Conservation (phyloP, 78 protist genomes). For the Tieghemostelium lacteum region DNA sequence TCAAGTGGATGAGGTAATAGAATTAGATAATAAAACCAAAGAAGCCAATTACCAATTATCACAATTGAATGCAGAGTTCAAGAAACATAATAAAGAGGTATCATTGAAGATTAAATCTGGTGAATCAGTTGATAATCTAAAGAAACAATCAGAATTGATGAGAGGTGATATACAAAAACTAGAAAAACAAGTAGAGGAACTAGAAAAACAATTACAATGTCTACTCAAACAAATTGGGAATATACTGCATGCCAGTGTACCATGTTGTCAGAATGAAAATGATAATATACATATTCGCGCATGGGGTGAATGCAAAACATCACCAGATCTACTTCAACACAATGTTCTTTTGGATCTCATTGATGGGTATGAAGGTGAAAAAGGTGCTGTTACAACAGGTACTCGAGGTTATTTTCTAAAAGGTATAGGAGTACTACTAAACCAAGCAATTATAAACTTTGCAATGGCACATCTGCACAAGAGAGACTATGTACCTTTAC, state of each 20-base stretch:
- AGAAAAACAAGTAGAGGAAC: constrained; percentile 23
- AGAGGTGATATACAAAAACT: constrained; percentile 30
- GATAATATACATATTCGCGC: constrained; percentile 71
- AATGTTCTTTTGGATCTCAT: constrained; percentile 89
- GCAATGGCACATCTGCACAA: constrained; percentile 85
- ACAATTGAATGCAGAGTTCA: constrained; percentile 31
- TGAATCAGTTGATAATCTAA: constrained; percentile 25
- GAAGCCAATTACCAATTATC: constrained; percentile 53
- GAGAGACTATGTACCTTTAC: constrained; percentile 88
- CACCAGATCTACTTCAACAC: constrained; percentile 79
- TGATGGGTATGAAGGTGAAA: constrained; percentile 88
- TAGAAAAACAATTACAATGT: constrained; percentile 21
- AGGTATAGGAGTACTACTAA: constrained; percentile 93
- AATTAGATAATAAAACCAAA: constrained; percentile 64
- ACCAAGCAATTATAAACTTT: constrained; percentile 93
- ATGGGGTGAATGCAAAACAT: constrained; percentile 83
- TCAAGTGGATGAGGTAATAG: constrained; percentile 90
- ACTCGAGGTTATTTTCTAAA: constrained; percentile 95
- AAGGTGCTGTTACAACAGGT: constrained; percentile 93
- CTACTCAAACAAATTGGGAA: constrained; percentile 90
- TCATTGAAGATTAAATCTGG: constrained; percentile 71
- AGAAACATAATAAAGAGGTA: constrained; percentile 43
- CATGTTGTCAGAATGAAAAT: constrained; percentile 88
- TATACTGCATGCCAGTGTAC: constrained; percentile 94
- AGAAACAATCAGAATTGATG: constrained; percentile 24